Percentiles rank a stretch among this genome's conserved stretches.
These are phyloP conservation scores for Xenosphaeropsis pyriputrescens DNA, from an alignment of 2,329 filamentous ascomycete genomes.

Conservation along the genomic window DNA sequence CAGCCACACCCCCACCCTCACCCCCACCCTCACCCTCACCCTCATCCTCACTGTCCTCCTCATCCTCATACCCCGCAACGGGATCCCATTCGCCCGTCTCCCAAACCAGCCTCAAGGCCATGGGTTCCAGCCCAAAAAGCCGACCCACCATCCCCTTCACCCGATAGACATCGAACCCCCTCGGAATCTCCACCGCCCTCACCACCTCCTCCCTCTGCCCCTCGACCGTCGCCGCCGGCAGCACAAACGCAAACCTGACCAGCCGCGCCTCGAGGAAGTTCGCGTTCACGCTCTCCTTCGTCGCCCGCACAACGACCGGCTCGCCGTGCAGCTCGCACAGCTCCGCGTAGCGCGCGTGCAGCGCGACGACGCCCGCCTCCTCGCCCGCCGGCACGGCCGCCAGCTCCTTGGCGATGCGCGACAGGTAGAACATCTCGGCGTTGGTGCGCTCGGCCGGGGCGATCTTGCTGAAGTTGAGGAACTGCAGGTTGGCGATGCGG, in stretches of 20 bases:
- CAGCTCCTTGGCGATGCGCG: conserved; percentile 65
- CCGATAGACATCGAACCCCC: conserved; percentile 65
- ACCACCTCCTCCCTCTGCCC: conserved; percentile 8
- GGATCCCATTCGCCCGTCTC: conserved; percentile 89
- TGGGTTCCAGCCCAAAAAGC: conserved; percentile 49
- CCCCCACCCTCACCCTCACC: conserved; percentile 22
- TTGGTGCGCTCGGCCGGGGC: conserved; percentile 64
- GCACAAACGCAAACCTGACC: conserved; percentile 44
- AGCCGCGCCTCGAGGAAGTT: conserved; percentile 72
- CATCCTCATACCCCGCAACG: conserved; percentile 45
- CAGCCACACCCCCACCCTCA: conserved; percentile 9
- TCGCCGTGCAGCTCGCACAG: conserved; percentile 66
- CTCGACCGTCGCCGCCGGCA: conserved; percentile 6
- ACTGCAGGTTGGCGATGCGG: conserved; percentile 51
- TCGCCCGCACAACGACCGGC: conserved; percentile 42
- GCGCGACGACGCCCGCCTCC: conserved; percentile 37
- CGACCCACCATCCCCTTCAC: conserved; percentile 66
- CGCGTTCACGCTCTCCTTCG: conserved; percentile 43
- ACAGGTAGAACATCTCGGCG: conserved; percentile 88
- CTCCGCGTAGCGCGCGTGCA: conserved; percentile 58
- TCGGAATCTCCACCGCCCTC: conserved; percentile 40
- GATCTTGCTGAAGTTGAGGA: conserved; percentile 62
- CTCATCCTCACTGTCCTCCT: conserved; percentile 35
- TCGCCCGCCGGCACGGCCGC: conserved; percentile 37
- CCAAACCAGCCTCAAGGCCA: conserved; percentile 58